Percentiles rank a stretch among this genome's conserved stretches.
Conservation (phyloP, 768 basidiomycete species). For the Suillus luteus region DNA sequence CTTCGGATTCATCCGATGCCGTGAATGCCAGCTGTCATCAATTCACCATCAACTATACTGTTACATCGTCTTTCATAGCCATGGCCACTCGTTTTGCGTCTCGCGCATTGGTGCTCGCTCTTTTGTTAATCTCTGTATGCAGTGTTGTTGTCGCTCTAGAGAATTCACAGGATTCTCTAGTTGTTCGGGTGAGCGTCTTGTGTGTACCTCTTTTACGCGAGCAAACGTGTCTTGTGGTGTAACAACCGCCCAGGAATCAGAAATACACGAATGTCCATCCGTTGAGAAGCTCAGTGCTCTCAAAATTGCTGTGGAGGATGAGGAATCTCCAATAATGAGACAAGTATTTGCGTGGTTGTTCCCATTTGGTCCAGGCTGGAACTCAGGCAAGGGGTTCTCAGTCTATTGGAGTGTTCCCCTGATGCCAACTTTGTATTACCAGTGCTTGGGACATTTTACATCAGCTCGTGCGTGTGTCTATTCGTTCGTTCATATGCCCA, state of each 20-base stretch:
- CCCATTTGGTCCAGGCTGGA: slow-evolving; percentile 90
- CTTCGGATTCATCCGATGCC: slow-evolving; percentile 25
- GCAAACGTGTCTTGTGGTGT: slow-evolving; percentile 17
- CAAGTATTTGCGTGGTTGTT: slow-evolving; percentile 80
- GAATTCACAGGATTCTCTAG: slow-evolving; percentile 26
- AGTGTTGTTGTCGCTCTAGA: slow-evolving; percentile 22
- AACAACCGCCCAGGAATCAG: slow-evolving; percentile 39
- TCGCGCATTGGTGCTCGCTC: slow-evolving; percentile 41
- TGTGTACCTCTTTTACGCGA: neutral
- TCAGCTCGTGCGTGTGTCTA: slow-evolving; percentile 77
- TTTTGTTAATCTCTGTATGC: slow-evolving; percentile 40
- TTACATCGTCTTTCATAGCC: slow-evolving; percentile 8
- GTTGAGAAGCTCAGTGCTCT: slow-evolving; percentile 54
- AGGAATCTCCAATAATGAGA: slow-evolving; percentile 75
- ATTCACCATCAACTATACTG: neutral
- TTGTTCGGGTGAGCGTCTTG: slow-evolving; percentile 33
- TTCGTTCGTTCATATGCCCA: slow-evolving; percentile 9
- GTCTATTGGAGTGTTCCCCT: slow-evolving; percentile 7
- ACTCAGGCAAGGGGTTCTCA: slow-evolving; percentile 51
- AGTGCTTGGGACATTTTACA: slow-evolving; percentile 93
- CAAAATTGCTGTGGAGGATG: slow-evolving; percentile 60
- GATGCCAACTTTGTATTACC: slow-evolving; percentile 21
- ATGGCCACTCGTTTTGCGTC: slow-evolving; percentile 24
- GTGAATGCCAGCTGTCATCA: neutral
- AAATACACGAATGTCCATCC: slow-evolving; percentile 43